These are phyloP conservation scores for Phanerochaete carnosa DNA, from an alignment of 768 basidiomycete genomes.

Conservation along the genomic window DNA sequence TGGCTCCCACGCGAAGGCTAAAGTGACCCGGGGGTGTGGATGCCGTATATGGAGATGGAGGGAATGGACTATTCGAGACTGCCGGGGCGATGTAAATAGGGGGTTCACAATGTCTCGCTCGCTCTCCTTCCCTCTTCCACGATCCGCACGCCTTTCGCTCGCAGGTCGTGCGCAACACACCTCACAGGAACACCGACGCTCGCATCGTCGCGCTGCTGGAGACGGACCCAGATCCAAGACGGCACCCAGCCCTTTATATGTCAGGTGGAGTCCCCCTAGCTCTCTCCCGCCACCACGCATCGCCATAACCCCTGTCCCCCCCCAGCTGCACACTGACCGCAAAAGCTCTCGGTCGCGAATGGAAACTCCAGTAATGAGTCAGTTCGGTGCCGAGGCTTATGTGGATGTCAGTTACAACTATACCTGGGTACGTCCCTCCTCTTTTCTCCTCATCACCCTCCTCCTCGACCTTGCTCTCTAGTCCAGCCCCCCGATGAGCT, in stretches of 20 bases:
- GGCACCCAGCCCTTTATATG: neutral
- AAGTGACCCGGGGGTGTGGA: neutral
- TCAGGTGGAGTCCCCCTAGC: neutral
- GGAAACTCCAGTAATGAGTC: slow-evolving; percentile 5
- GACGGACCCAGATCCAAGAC: neutral
- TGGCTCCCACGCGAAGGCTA: slow-evolving; percentile 9
- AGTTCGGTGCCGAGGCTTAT: slow-evolving; percentile 7
- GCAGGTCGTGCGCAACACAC: neutral
- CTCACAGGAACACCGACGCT: neutral
- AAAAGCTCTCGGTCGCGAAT: neutral
- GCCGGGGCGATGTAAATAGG: slow-evolving; percentile 12
- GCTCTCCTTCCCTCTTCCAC: slow-evolving; percentile 6
- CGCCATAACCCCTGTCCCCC: neutral
- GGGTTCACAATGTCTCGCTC: neutral
- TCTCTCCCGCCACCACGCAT: neutral
- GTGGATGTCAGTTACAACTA: slow-evolving; percentile 1
- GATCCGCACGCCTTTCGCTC: neutral
- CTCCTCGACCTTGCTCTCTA: neutral
- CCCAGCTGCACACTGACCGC: neutral
- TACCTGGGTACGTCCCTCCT: slow-evolving; percentile 7
- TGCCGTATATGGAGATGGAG: neutral
- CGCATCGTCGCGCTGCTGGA: neutral
- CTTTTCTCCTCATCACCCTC: neutral
- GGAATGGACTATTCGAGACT: slow-evolving; percentile 7
- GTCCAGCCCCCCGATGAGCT: neutral